Conservation (phyloP, 1,284 basidiomycete species). For the Cryptococcus sp. region DNA sequence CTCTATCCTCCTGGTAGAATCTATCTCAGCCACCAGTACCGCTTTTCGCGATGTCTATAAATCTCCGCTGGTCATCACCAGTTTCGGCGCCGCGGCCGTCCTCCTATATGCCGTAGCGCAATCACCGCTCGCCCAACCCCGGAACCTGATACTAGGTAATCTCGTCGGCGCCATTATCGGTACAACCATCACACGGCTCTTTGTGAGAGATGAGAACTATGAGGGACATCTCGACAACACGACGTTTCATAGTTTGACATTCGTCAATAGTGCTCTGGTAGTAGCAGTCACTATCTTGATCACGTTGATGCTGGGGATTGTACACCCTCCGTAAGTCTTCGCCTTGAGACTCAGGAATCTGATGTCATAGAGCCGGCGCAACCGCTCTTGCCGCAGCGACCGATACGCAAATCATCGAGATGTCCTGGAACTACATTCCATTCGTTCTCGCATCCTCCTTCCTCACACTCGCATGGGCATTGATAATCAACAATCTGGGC, state of each 20-base stretch:
- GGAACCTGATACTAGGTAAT: constrained; percentile 63
- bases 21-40: constrained; percentile 56
- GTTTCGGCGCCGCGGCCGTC: constrained; percentile 64
- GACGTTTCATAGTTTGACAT: constrained; percentile 53
- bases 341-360: neutral
- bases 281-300: constrained; percentile 60
- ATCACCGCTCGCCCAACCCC: constrained; percentile 64
- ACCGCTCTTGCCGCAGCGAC: constrained; percentile 59
- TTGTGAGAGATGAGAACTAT: constrained; percentile 54
- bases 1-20: constrained; percentile 62
- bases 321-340: constrained; percentile 60
- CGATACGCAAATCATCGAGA: constrained; percentile 55
- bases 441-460: constrained; percentile 61
- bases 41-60: constrained; percentile 56
- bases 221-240: constrained; percentile 48
- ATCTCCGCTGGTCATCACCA: constrained; percentile 60
- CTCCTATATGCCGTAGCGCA: constrained; percentile 64
- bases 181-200: constrained; percentile 62
- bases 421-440: constrained; percentile 67
- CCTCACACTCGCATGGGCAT: constrained; percentile 60
- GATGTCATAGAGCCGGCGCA: constrained; percentile 57
- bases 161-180: constrained; percentile 62
- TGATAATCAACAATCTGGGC: constrained; percentile 64
- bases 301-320: constrained; percentile 63
- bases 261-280: constrained; percentile 62